A percentile compares a stretch with the other conserved stretches of the same genome.
phyloP scores from a whole-genome alignment of 805 yeast genomes.

The Debaryomyces hansenii region DNA sequence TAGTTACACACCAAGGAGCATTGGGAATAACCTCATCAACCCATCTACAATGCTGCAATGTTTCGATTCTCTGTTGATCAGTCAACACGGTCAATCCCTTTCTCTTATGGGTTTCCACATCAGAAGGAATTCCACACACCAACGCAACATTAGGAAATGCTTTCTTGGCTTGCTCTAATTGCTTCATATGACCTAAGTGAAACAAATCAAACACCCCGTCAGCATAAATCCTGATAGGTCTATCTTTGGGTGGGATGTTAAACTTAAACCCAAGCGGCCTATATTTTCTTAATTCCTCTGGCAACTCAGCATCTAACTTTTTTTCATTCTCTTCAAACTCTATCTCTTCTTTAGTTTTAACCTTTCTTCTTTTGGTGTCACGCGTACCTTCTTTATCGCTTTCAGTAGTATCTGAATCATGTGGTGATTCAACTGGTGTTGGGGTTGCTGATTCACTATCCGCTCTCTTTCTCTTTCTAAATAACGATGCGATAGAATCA shows the following conservation, averaged over 20 bases:
- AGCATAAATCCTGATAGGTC: constrained; percentile 93
- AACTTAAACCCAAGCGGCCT: constrained; percentile 79
- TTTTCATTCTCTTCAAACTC: constrained; percentile 50
- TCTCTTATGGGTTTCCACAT: constrained; percentile 83
- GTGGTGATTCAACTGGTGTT: constrained; percentile 15
- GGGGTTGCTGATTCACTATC: constrained; percentile 13
- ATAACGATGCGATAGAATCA: constrained; percentile 38
- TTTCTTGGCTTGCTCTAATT: constrained; percentile 94
- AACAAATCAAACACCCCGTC: constrained; percentile 97
- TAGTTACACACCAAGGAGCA: constrained; percentile 94
- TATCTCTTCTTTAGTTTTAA: constrained; percentile 26
- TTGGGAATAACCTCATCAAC: constrained; percentile 94
- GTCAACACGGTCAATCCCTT: constrained; percentile 92
- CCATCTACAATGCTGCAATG: constrained; percentile 93
- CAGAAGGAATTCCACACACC: constrained; percentile 91
- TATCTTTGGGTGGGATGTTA: constrained; percentile 78
- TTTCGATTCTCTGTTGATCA: constrained; percentile 85
- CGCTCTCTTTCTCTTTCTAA: constrained; percentile 25
- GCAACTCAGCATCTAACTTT: constrained; percentile 61
- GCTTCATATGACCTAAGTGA: constrained; percentile 97
- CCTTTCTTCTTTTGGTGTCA: constrained; percentile 20
- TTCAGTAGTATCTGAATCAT: constrained; percentile 18
- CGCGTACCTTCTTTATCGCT: constrained; percentile 9
- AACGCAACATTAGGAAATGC: constrained; percentile 80
- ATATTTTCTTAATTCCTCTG: constrained; percentile 69